Percentiles rank a stretch among this genome's conserved stretches.
Conservation (phyloP, 2,329 filamentous ascomycete species). For the Aspergillus luchuensis region DNA sequence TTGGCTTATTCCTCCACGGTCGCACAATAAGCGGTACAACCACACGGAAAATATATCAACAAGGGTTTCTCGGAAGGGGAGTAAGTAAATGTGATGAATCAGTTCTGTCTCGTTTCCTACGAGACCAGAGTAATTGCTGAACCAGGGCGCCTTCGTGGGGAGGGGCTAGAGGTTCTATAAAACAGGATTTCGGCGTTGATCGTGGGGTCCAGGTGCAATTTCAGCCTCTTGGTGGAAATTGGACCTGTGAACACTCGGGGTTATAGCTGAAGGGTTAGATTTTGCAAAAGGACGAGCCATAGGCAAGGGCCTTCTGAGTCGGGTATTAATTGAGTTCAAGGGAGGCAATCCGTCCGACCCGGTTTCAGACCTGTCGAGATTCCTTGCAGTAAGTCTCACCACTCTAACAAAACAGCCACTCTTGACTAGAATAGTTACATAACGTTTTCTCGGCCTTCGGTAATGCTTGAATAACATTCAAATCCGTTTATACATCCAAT, state of each 20-base stretch:
- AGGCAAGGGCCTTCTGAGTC: constrained; percentile 15
- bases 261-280: neutral
- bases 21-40: constrained; percentile 3
- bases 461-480: neutral
- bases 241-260: neutral
- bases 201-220: neutral
- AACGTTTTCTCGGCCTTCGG: neutral
- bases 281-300: neutral
- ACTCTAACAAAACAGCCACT: neutral
- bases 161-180: neutral
- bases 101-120: neutral
- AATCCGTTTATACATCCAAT: too few relatives aligned
- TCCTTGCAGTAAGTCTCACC: constrained; percentile 25
- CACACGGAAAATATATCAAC: neutral
- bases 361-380: constrained; percentile 21
- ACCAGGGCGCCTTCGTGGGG: neutral
- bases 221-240: neutral
- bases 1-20: neutral
- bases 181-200: neutral
- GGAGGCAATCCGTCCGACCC: constrained; percentile 11
- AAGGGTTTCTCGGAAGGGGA: neutral
- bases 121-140: neutral
- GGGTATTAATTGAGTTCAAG: constrained; percentile 14
- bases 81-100: too few relatives aligned
- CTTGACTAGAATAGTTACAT: neutral